Base-by-base conservation (phyloP, 768 basidiomycete genomes). In the Tylopilus sp. region DNA sequence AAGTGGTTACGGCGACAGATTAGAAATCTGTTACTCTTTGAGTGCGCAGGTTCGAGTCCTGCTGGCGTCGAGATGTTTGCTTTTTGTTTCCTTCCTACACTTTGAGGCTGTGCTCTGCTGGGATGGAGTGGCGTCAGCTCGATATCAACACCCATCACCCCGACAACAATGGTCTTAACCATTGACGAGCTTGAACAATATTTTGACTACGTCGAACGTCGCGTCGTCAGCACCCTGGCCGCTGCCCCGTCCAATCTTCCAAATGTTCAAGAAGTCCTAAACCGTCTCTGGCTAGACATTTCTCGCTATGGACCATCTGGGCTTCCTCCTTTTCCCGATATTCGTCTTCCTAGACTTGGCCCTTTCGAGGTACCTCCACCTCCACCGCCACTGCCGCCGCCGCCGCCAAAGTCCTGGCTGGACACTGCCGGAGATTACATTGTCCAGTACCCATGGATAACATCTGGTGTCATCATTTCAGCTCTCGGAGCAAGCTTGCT, bases 1-100 rank as follows among this genome's bases (percentile, higher is more conserved):
- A 83, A 83, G 82, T 82, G 81, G 82, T 83, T 83, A 84, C 78
- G 77, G 82, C 82, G 82, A 83, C 80, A 81, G 80, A 84, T 81
- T 82, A 80, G 80, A 81, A 80, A 81, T 81, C 79, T 81, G 78
- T 81, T 81, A 75, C 80, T 76, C 77, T 81, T 78, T 78, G 77
- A 76, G 79, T 75, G 81, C 81, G 81, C 75, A 81, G 78, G 80
- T 81, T 80, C 79, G 71, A 81, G 73, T 81, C 79, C 77, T 80
- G 79, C 78, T 79, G 79, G 77, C 76, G 77, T 81, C 79, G 79
- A 44, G 26, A 51, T 48, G 20, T 39, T 3, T 0, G 5, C 1
- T 50, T 50, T 40, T 56, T 33, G 35, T 26, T 6, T 31, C 30
- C 12, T 31, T 12, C 12, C 8, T 12, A 8, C 11, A 2, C 1